Percentiles rank a stretch among this genome's conserved stretches.
Evolutionary conservation across 2,329 filamentous ascomycete species (phyloP).

Genomic region (Coleophoma cylindrospora): DNA sequence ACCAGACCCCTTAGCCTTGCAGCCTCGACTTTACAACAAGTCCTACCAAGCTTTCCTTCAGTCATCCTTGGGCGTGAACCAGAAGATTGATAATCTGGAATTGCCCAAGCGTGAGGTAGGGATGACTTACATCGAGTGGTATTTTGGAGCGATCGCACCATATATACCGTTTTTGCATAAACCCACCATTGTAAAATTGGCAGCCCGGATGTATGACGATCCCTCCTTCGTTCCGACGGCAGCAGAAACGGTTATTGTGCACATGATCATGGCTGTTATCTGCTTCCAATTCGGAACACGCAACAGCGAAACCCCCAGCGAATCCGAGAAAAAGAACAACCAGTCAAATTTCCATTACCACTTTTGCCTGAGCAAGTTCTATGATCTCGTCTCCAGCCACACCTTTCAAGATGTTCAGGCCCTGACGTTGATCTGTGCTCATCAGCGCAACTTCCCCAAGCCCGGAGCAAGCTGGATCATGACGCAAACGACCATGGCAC

Average conservation of each 20-base stretch:
- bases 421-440: slow-evolving; percentile 63
- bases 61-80: slow-evolving; percentile 57
- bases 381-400: slow-evolving; percentile 55
- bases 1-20: slow-evolving; percentile 36
- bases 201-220: slow-evolving; percentile 68
- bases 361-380: slow-evolving; percentile 65
- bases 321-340: slow-evolving; percentile 51
- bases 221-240: slow-evolving; percentile 54
- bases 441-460: slow-evolving; percentile 74
- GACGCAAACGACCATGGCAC: slow-evolving; percentile 56
- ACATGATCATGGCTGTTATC: slow-evolving; percentile 76
- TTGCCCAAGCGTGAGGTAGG: slow-evolving; percentile 62
- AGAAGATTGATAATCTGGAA: slow-evolving; percentile 46
- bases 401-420: slow-evolving; percentile 68
- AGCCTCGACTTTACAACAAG: slow-evolving; percentile 57
- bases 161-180: slow-evolving; percentile 76
- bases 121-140: slow-evolving; percentile 68
- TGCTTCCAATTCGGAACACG: slow-evolving; percentile 72
- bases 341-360: slow-evolving; percentile 76
- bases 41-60: slow-evolving; percentile 68
- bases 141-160: slow-evolving; percentile 65
- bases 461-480: slow-evolving; percentile 70
- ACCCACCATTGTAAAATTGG: slow-evolving; percentile 64
- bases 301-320: slow-evolving; percentile 52
- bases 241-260: slow-evolving; percentile 64